phyloP scores from a whole-genome alignment of 2,329 filamentous ascomycete genomes.

The Penicillium sp. region DNA sequence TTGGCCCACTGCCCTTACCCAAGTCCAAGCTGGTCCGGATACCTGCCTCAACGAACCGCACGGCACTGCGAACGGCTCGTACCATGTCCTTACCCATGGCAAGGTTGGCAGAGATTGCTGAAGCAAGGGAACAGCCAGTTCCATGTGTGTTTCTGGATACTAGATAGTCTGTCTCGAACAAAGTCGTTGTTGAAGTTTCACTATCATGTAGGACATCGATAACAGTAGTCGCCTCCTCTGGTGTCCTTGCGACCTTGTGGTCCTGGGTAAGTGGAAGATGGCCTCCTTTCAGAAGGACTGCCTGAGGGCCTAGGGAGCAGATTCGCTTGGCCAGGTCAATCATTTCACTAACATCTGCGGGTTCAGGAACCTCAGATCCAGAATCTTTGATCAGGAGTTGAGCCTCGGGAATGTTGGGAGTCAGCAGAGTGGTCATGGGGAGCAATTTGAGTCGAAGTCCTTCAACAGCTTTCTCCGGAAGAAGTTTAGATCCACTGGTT shows the following conservation, averaged over 20 bases:
- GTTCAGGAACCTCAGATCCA: slow-evolving; percentile 45
- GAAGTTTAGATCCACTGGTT: slow-evolving; percentile 52
- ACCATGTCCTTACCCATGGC: slow-evolving; percentile 54
- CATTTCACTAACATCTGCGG: slow-evolving; percentile 66
- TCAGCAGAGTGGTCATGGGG: slow-evolving; percentile 51
- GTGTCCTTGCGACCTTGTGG: slow-evolving; percentile 59
- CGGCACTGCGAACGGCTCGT: slow-evolving; percentile 58
- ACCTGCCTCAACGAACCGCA: slow-evolving; percentile 64
- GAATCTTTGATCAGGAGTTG: slow-evolving; percentile 49
- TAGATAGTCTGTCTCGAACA: slow-evolving; percentile 72
- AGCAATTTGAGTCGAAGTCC: slow-evolving; percentile 47
- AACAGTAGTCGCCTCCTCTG: slow-evolving; percentile 66
- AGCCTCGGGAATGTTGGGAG: slow-evolving; percentile 55
- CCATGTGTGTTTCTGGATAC: slow-evolving; percentile 84
- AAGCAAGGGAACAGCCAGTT: slow-evolving; percentile 91
- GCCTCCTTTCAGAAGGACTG: slow-evolving; percentile 87
- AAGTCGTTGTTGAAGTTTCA: slow-evolving; percentile 51
- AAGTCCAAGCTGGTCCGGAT: slow-evolving; percentile 61
- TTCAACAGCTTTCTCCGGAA: slow-evolving; percentile 49
- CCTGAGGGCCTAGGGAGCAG: slow-evolving; percentile 70
- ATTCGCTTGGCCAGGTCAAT: slow-evolving; percentile 69
- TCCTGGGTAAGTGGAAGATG: slow-evolving; percentile 77
- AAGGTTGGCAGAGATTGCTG: slow-evolving; percentile 67
- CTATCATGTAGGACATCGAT: slow-evolving; percentile 76
- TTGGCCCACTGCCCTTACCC: slow-evolving; percentile 64